Evolutionary conservation across 1,139 yeast genomes (phyloP).

Genomic region (Magnusiomyces sp.): DNA sequence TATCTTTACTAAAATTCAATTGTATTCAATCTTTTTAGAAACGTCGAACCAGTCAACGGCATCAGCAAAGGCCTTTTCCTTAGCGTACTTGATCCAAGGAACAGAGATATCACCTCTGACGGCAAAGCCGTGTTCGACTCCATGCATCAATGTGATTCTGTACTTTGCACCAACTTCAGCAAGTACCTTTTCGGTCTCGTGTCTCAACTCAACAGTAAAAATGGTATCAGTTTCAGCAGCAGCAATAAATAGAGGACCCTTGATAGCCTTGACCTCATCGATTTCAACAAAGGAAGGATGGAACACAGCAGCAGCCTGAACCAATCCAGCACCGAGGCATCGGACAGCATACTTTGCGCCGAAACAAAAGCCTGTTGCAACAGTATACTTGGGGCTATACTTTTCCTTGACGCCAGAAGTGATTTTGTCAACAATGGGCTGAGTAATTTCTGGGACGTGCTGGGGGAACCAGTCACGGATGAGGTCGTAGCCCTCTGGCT

Average conservation of each 20-base stretch:
- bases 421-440: constrained; percentile 38
- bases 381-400: constrained; percentile 44
- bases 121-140: constrained; percentile 66
- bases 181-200: constrained; percentile 50
- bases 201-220: constrained; percentile 57
- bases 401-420: constrained; percentile 35
- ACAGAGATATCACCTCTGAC: constrained; percentile 59
- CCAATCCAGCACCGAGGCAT: constrained; percentile 42
- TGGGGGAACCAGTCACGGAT: constrained; percentile 42
- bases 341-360: constrained; percentile 67
- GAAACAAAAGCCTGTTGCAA: constrained; percentile 71
- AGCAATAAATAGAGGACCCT: constrained; percentile 55
- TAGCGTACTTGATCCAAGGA: constrained; percentile 55
- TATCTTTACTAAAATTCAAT: background rate
- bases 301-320: constrained; percentile 59
- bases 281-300: constrained; percentile 69
- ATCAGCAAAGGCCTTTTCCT: constrained; percentile 57
- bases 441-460: constrained; percentile 45
- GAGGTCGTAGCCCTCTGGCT: constrained; percentile 30
- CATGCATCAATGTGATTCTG: constrained; percentile 52
- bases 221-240: constrained; percentile 63
- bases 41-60: constrained; percentile 47
- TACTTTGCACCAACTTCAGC: constrained; percentile 37
- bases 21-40: background rate
- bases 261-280: constrained; percentile 53